Percentiles rank a stretch among this genome's conserved stretches.
Conservation (phyloP, 176 grass and related monocot species). For the Rhipidocladum racemiflorum region DNA sequence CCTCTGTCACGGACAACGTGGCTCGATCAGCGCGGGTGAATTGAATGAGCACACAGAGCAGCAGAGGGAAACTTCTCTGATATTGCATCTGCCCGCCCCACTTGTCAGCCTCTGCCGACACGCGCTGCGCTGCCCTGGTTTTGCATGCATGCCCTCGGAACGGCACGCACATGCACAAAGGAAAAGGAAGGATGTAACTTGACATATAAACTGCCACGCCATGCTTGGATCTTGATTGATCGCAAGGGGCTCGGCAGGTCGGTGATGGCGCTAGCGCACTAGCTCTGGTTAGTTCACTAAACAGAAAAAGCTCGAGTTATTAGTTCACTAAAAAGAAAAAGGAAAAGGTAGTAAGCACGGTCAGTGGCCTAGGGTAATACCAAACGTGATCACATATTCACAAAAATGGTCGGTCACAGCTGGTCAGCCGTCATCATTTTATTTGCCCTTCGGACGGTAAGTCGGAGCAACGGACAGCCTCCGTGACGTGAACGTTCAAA, state of each 20-base stretch:
- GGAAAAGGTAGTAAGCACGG: background rate
- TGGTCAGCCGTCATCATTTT: background rate
- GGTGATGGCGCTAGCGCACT: background rate
- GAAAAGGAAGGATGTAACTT: background rate
- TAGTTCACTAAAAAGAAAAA: background rate
- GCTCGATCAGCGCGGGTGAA: background rate
- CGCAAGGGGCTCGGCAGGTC: background rate
- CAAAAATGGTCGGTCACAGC: background rate
- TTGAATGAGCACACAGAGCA: background rate
- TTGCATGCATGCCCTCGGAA: background rate
- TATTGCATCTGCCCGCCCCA: background rate
- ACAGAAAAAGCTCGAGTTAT: background rate
- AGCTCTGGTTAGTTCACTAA: background rate
- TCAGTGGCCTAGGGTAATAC: background rate
- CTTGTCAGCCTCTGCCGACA: background rate
- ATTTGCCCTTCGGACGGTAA: background rate
- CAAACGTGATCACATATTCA: background rate
- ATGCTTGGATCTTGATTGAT: background rate
- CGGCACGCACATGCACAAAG: background rate
- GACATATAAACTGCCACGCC: background rate
- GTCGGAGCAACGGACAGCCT: constrained; percentile 1
- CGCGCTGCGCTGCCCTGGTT: background rate
- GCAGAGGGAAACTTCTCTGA: background rate
- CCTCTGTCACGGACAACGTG: background rate
- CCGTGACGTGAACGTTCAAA: background rate